Conservation (phyloP, 192 early-diverging fungal species). For the Linnemannia exigua region DNA sequence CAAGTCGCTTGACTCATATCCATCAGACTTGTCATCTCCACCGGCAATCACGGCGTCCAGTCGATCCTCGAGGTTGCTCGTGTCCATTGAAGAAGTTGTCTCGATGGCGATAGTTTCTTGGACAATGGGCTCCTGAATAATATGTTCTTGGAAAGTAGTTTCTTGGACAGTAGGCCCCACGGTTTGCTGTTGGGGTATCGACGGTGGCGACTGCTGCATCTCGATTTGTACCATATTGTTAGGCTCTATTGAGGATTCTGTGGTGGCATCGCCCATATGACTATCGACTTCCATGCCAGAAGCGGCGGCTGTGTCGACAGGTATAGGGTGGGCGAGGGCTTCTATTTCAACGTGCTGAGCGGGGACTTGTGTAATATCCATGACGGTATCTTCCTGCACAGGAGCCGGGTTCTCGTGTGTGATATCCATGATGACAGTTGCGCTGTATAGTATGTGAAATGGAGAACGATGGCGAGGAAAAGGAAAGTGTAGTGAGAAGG, state of each 20-base stretch:
- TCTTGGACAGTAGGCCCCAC: not conserved
- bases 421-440: slow-evolving; percentile 16
- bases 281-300: slow-evolving; percentile 36
- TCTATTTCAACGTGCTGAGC: not conserved
- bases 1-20: slow-evolving; percentile 63
- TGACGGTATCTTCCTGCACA: slow-evolving; percentile 22
- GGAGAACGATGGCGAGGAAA: not conserved
- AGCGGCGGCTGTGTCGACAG: not conserved
- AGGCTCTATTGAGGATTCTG: not conserved
- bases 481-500: not conserved
- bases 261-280: slow-evolving; percentile 8
- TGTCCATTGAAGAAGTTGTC: not conserved
- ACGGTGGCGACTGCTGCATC: not conserved
- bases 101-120: not conserved
- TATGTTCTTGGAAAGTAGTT: too few relatives aligned
- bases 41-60: slow-evolving; percentile 55
- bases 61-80: slow-evolving; percentile 27
- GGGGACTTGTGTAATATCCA: slow-evolving; percentile 15
- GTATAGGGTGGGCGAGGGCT: not conserved
- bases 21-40: slow-evolving; percentile 29
- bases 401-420: not conserved
- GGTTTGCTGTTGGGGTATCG: not conserved
- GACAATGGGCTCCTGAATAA: too few relatives aligned
- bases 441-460: not conserved
- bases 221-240: not conserved